Percentiles rank a stretch among this genome's conserved stretches.
These are phyloP conservation scores for Hamigera avellanea DNA, from an alignment of 495 filamentous ascomycete species.

Conservation along the genomic window DNA sequence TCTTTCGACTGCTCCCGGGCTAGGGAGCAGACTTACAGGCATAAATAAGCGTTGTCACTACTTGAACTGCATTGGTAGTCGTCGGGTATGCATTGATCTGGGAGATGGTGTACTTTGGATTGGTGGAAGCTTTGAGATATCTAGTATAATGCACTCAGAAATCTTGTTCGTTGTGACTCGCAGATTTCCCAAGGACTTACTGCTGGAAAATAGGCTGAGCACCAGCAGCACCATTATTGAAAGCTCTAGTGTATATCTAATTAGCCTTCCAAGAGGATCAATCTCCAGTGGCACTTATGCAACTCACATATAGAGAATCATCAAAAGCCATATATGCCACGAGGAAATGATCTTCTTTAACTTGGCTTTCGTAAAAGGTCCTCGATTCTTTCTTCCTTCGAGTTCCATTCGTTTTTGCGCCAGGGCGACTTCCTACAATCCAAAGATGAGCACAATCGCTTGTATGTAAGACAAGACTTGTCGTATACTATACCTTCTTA, in stretches of 20 bases:
- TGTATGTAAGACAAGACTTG: not conserved
- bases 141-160: slow-evolving; percentile 5
- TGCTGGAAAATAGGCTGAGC: slow-evolving; percentile 27
- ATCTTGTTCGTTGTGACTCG: not conserved
- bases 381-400: slow-evolving; percentile 31
- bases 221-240: slow-evolving; percentile 24
- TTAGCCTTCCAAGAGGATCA: too few species aligned
- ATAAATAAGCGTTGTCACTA: slow-evolving; percentile 34
- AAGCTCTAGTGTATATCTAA: slow-evolving; percentile 14
- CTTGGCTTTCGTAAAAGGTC: slow-evolving; percentile 33
- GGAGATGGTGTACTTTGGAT: slow-evolving; percentile 25
- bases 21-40: slow-evolving; percentile 17
- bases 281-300: not conserved
- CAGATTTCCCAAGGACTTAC: slow-evolving; percentile 8
- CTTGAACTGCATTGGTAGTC: slow-evolving; percentile 32
- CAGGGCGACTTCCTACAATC: slow-evolving; percentile 29
- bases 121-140: slow-evolving; percentile 25
- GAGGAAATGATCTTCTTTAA: slow-evolving; percentile 42
- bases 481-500: slow-evolving; percentile 14
- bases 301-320: slow-evolving; percentile 28
- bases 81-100: slow-evolving; percentile 38
- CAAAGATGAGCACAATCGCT: not conserved
- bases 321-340: slow-evolving; percentile 40
- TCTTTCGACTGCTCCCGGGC: too few species aligned
- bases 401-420: slow-evolving; percentile 34